Base-by-base conservation (phyloP, 176 grass and related monocot genomes). In the Calamus simplicifolius region DNA sequence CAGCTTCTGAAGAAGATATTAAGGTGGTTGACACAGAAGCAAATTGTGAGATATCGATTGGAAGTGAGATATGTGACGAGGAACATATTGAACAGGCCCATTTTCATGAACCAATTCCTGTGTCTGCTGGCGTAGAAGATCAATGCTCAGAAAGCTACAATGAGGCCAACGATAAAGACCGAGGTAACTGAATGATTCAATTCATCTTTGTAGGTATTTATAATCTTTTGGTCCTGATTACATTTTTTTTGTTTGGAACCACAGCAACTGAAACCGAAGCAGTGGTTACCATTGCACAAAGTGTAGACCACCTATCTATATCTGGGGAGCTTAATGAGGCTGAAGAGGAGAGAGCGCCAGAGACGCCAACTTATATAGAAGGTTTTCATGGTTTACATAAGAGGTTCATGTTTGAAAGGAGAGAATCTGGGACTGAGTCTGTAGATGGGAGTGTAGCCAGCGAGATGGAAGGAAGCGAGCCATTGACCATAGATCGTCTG, bases 401-500 rank as follows among this genome's bases (percentile, higher is more conserved):
- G 58, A 63, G 54, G 13, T 48, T 70, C 50, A 64, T 81, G 50
- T 78, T 80, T 78, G 58, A 76, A 65, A 51, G 21, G 66, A 69
- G 75, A 54, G 52, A 56, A 56, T 70, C 75, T 69, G 78, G 82
- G 50, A 49, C 67, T 15, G 86, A 83, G 51, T 89, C 81, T 29
- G 6, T 85, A 27, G 84, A 91, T 69, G 85, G 73, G 66, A 76
- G 75, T 19, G 18, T 68, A 5, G 78, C 69, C 62, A 51, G 68
- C 38, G 88, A 93, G 68, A 48, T 77, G 6, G 81, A 82, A 73
- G 74, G 59, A n/a, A 66, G 61, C 70, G 80, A 87, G 54, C 51
- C 75, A 19, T 67, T 83, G 58, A 93, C 10, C 23, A 18, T 76
- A 18, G 79, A 89, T 70, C 81, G 83, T 49, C 66, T 98, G 56